A percentile compares a stretch with the other conserved stretches of the same genome.
Conservation (phyloP, 23 red algal species). For the Pyropia yezoensis region DNA sequence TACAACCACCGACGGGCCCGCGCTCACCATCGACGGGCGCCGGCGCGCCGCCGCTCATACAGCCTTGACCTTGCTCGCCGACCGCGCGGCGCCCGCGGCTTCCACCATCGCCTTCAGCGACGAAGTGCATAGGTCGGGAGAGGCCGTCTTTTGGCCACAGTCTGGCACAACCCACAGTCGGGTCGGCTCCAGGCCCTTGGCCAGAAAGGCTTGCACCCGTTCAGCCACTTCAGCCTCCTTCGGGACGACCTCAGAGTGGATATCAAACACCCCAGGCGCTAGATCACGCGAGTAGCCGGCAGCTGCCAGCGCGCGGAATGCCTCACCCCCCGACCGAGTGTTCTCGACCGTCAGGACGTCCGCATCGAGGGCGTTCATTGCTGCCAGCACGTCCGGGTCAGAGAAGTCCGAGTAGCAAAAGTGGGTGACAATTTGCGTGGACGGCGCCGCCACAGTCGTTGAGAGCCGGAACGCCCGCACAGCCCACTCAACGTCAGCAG, state of each 20-base stretch:
- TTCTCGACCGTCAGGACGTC: constrained; percentile 86
- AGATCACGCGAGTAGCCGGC: constrained; percentile 77
- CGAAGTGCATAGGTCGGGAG: constrained; percentile 55
- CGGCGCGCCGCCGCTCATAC: no score
- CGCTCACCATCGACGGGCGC: no score
- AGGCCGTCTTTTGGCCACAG: constrained; percentile 82
- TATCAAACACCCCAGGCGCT: constrained; percentile 85
- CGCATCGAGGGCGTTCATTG: constrained; percentile 74
- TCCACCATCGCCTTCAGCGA: constrained; percentile 78
- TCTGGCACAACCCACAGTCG: constrained; percentile 83
- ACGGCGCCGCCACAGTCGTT: constrained; percentile 33
- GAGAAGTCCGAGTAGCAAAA: constrained; percentile 89
- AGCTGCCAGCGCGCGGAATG: constrained; percentile 44
- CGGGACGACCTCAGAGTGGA: constrained; percentile 74
- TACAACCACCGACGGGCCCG: no score
- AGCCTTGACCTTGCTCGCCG: no score
- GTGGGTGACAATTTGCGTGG: constrained; percentile 80
- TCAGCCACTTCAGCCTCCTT: constrained; percentile 26
- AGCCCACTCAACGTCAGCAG: constrained; percentile 75
- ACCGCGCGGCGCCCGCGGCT: constrained; percentile 35
- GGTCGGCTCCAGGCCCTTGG: constrained; percentile 32
- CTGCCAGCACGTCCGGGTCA: constrained; percentile 49
- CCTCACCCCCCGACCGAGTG: constrained; percentile 62
- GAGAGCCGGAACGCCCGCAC: constrained; percentile 71
- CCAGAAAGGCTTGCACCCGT: constrained; percentile 20